These are phyloP conservation scores for Takashimella koratensis DNA, from an alignment of 1,284 basidiomycete genomes.

Conservation along the genomic window DNA sequence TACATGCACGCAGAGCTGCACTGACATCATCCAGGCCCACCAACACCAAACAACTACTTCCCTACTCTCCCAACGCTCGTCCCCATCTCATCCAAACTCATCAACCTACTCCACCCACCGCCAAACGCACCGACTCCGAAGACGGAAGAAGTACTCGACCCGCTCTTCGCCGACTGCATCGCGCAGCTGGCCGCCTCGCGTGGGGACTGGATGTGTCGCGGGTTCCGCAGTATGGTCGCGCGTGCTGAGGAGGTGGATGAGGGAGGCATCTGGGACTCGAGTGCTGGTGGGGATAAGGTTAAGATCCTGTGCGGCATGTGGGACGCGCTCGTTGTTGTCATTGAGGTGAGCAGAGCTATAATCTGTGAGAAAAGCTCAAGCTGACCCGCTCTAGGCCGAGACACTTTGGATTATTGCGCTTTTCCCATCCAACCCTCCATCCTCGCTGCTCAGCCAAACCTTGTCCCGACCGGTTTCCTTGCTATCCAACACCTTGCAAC, in stretches of 20 bases:
- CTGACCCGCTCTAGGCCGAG: slow-evolving; percentile 34
- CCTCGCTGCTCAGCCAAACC: slow-evolving; percentile 27
- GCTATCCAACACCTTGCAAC: slow-evolving; percentile 25
- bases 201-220: slow-evolving; percentile 35
- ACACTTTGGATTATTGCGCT: slow-evolving; percentile 34
- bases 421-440: slow-evolving; percentile 34
- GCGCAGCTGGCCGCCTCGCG: slow-evolving; percentile 22
- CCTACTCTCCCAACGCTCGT: slow-evolving; percentile 24
- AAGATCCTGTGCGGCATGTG: slow-evolving; percentile 26
- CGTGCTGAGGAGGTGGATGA: slow-evolving; percentile 39
- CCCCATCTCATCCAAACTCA: slow-evolving; percentile 21
- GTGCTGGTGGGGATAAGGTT: slow-evolving; percentile 36
- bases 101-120: slow-evolving; percentile 5
- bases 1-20: not conserved
- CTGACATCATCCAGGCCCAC: slow-evolving; percentile 18
- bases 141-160: slow-evolving; percentile 22
- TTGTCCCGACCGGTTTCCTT: slow-evolving; percentile 21
- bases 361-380: not conserved
- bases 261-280: slow-evolving; percentile 30
- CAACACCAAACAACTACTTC: slow-evolving; percentile 34
- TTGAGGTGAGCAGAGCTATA: slow-evolving; percentile 31
- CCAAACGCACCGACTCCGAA: slow-evolving; percentile 21
- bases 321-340: slow-evolving; percentile 33
- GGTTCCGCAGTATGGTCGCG: slow-evolving; percentile 18
- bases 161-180: slow-evolving; percentile 28